These are phyloP conservation scores for Tinospora cordifolia DNA, from an alignment of 164 flowering plant genomes.

Conservation along the genomic window DNA sequence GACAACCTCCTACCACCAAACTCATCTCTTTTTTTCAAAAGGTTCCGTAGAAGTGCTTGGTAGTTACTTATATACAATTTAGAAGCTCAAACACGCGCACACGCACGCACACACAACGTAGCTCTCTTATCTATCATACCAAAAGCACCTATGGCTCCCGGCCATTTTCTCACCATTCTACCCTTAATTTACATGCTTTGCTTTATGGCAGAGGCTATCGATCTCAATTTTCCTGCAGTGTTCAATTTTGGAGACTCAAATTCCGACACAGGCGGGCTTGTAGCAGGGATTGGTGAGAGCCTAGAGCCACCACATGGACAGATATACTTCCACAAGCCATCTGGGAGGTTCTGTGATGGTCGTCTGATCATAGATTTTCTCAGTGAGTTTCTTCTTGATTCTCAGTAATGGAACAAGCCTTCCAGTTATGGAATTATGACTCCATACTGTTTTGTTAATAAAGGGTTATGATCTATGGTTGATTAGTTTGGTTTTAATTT, in stretches of 20 bases:
- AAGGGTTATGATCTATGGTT: background rate
- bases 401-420: background rate
- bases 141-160: constrained; percentile 10
- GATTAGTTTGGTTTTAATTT: background rate
- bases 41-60: constrained; percentile 1
- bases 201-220: constrained; percentile 11
- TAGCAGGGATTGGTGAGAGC: constrained; percentile 35
- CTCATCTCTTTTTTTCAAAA: background rate
- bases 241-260: constrained; percentile 80
- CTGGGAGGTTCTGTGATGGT: constrained; percentile 69
- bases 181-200: constrained; percentile 6
- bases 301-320: constrained; percentile 52
- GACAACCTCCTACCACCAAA: constrained; percentile 11
- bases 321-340: constrained; percentile 34
- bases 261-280: constrained; percentile 56
- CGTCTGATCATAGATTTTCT: constrained; percentile 62
- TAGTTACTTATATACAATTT: background rate
- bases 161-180: constrained; percentile 4
- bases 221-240: constrained; percentile 42
- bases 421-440: background rate
- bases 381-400: constrained; percentile 25
- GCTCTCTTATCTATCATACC: background rate
- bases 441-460: background rate
- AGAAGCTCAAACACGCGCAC: background rate
- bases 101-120: background rate